Evolutionary conservation across 805 yeast genomes (phyloP).

Genomic region (Ogataea naganishii): DNA sequence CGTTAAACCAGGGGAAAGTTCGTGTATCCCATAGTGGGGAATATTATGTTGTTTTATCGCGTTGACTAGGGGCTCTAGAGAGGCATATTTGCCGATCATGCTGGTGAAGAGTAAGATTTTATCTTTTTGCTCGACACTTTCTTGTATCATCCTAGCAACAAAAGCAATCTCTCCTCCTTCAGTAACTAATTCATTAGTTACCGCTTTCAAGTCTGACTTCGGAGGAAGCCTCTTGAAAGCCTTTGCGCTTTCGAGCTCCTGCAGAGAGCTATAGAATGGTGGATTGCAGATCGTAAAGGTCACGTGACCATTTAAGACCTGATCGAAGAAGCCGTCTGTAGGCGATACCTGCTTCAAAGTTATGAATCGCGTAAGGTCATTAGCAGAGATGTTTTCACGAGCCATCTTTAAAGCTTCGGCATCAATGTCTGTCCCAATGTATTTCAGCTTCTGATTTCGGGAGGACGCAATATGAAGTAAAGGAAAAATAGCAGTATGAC

Average conservation of each 20-base stretch:
- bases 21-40: slow-evolving; percentile 22
- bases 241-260: slow-evolving; percentile 21
- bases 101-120: slow-evolving; percentile 31
- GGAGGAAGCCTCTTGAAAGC: slow-evolving; percentile 14
- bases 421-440: slow-evolving; percentile 37
- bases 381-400: slow-evolving; percentile 15
- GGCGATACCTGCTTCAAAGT: slow-evolving; percentile 5
- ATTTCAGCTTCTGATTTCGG: slow-evolving; percentile 11
- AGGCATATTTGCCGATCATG: slow-evolving; percentile 13
- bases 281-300: slow-evolving; percentile 42
- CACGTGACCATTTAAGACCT: background rate
- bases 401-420: slow-evolving; percentile 23
- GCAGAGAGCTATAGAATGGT: slow-evolving; percentile 34
- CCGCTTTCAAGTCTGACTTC: slow-evolving; percentile 20
- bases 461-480: slow-evolving; percentile 24
- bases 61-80: slow-evolving; percentile 8
- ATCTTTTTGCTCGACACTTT: slow-evolving; percentile 14
- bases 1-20: slow-evolving; percentile 17
- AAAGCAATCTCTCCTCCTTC: slow-evolving; percentile 39
- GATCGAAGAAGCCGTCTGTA: slow-evolving; percentile 10
- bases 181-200: slow-evolving; percentile 28
- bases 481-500: slow-evolving; percentile 39
- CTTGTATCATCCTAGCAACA: slow-evolving; percentile 24
- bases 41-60: slow-evolving; percentile 3
- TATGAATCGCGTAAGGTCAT: slow-evolving; percentile 16